Base-by-base conservation (phyloP, 2,329 filamentous ascomycete species). In the Cladosporium sp. region DNA sequence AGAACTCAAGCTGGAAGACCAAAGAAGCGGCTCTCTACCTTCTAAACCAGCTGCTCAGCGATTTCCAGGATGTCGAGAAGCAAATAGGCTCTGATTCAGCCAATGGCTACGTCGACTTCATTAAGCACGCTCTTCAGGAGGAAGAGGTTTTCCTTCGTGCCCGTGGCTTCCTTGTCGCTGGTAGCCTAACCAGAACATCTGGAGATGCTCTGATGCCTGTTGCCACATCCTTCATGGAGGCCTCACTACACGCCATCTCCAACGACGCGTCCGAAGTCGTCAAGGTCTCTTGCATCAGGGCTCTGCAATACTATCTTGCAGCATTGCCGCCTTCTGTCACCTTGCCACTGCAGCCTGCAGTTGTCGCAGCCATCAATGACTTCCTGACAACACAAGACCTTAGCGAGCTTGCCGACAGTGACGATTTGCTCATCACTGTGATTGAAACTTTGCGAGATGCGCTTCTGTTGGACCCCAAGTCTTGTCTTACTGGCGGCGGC, bases 341-440 rank as follows among this genome's bases (percentile, higher is more conserved):
- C 28, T 84, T 77, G 76, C 85, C 78, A 74, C 82, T 82, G 55
- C 93, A 97, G 75, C 73, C 81, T 1, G 79, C 84, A 6, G 85
- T 90, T 59, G 84, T 90, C 67, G 78, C 81, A 1, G 83, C 87
- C 26, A 83, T 92, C 49, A 86, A 86, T 1, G 84, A 90, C 41
- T 99, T 93, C 78, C 85, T 98, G 71, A 86, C 89, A 54, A 82
- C 86, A 18, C 93, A 94, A 76, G 93, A 97, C 73, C 84, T 95
- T 59, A 87, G 86, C 62, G 93, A 97, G 21, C 85, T 96, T 58
- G 88, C 91, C 64, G 93, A 97, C 69, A 91, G 92, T 12, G 94
- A 98, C 71, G 95, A 99, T 77, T 86, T 98, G 64, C 88, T 97
- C 71, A 92, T 96, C 15, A 94, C 93, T 0, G 83, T 99, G 36